phyloP scores from a whole-genome alignment of 2,329 filamentous ascomycete species.

The Pochonia chlamydosporia region DNA sequence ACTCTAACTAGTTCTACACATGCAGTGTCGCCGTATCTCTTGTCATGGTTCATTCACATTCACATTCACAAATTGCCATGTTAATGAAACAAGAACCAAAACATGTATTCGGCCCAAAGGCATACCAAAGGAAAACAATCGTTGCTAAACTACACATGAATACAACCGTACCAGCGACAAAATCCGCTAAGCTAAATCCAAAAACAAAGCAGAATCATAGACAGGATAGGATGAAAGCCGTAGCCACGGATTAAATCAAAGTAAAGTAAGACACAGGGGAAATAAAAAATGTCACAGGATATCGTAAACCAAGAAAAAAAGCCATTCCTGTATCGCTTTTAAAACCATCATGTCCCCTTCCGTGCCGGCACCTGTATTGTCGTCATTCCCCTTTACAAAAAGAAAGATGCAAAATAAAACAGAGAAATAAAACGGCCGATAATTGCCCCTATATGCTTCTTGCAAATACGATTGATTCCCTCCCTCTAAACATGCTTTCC shows the following conservation, averaged over 20 bases:
- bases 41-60: too few relatives aligned
- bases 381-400: too few relatives aligned
- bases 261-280: not conserved
- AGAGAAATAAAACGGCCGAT: too few relatives aligned
- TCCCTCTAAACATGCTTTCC: constrained; percentile 10
- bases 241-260: not conserved
- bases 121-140: not conserved
- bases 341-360: not conserved
- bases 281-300: not conserved
- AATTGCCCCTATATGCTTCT: too few relatives aligned
- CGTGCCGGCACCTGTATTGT: not conserved
- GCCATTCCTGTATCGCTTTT: not conserved
- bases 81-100: not conserved
- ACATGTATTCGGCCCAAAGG: not conserved
- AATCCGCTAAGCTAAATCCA: not conserved
- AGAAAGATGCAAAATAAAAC: too few relatives aligned
- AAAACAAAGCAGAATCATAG: not conserved
- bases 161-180: not conserved
- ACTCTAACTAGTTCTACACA: too few relatives aligned
- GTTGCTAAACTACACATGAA: not conserved
- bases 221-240: not conserved
- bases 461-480: too few relatives aligned
- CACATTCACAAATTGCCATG: too few relatives aligned
- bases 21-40: too few relatives aligned
- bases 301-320: not conserved